Conservation (phyloP, 1,139 yeast genomes). For the Kurtzmaniella quercitrusa region DNA sequence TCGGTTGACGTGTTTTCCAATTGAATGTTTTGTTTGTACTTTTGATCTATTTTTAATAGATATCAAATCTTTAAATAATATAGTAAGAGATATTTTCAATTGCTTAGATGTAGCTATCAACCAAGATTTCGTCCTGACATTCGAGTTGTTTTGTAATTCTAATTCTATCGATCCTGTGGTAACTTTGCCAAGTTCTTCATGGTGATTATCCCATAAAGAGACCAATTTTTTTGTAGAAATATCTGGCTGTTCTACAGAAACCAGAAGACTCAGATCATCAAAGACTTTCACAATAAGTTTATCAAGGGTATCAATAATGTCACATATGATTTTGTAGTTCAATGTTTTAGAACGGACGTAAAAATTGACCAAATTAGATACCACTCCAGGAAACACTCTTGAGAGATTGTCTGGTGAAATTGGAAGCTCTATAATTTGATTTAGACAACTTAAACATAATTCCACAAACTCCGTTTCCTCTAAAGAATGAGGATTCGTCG, state of each 20-base stretch:
- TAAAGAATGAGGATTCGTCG: constrained; percentile 10
- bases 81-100: constrained; percentile 42
- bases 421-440: constrained; percentile 11
- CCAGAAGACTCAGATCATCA: constrained; percentile 21
- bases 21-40: constrained; percentile 19
- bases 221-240: constrained; percentile 15
- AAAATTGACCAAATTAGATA: constrained; percentile 30
- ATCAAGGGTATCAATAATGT: constrained; percentile 20
- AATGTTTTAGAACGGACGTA: constrained; percentile 18
- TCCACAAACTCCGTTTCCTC: constrained; percentile 17
- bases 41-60: constrained; percentile 14
- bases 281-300: constrained; percentile 23
- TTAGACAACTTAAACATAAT: constrained; percentile 13
- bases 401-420: constrained; percentile 30
- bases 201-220: constrained; percentile 15
- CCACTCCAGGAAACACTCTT: constrained; percentile 37
- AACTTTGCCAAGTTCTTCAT: constrained; percentile 8
- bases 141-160: background rate
- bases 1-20: constrained; percentile 18
- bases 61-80: constrained; percentile 25
- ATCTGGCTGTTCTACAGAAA: constrained; percentile 8
- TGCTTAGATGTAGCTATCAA: constrained; percentile 60
- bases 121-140: constrained; percentile 57
- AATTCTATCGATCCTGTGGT: background rate
- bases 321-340: constrained; percentile 20